These are phyloP conservation scores for Penicillium hordei DNA, from an alignment of 2,329 filamentous ascomycete genomes.

Conservation along the genomic window DNA sequence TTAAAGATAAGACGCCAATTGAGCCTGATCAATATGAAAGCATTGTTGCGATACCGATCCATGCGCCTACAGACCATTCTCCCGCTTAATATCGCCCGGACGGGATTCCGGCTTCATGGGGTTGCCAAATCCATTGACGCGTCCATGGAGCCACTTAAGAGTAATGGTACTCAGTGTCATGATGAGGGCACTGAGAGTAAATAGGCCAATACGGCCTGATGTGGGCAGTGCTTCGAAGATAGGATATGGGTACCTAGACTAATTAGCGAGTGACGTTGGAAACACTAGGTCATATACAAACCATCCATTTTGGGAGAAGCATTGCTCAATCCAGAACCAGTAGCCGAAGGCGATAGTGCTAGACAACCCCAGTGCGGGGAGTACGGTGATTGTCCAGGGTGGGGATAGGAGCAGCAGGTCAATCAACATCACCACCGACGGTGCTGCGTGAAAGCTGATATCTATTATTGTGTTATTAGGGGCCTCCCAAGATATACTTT, in stretches of 20 bases:
- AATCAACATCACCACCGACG: conserved; percentile 53
- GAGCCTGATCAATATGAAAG: background rate
- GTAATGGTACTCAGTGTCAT: conserved; percentile 70
- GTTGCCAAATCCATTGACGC: conserved; percentile 42
- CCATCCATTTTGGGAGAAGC: conserved; percentile 59
- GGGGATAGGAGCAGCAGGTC: conserved; percentile 61
- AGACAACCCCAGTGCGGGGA: conserved; percentile 53
- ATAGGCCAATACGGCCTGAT: conserved; percentile 66
- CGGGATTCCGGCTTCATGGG: conserved; percentile 22
- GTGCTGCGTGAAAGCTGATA: conserved; percentile 52
- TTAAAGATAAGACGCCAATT: no score
- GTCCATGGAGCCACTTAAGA: conserved; percentile 69
- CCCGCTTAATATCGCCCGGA: conserved; percentile 32
- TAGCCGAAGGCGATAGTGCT: conserved; percentile 57
- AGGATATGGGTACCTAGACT: conserved; percentile 76
- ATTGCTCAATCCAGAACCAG: conserved; percentile 65
- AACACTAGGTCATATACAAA: conserved; percentile 39
- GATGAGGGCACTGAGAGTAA: conserved; percentile 65
- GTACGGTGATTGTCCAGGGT: conserved; percentile 58
- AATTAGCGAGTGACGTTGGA: conserved; percentile 3
- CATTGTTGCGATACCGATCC: background rate
- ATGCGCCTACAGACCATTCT: conserved; percentile 21
- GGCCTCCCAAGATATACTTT: conserved; percentile 25
- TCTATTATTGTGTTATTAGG: conserved; percentile 30
- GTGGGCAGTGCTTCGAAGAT: conserved; percentile 70